These are phyloP conservation scores for Melastoma candidum DNA, from an alignment of 441 rosid genomes.

Conservation along the genomic window DNA sequence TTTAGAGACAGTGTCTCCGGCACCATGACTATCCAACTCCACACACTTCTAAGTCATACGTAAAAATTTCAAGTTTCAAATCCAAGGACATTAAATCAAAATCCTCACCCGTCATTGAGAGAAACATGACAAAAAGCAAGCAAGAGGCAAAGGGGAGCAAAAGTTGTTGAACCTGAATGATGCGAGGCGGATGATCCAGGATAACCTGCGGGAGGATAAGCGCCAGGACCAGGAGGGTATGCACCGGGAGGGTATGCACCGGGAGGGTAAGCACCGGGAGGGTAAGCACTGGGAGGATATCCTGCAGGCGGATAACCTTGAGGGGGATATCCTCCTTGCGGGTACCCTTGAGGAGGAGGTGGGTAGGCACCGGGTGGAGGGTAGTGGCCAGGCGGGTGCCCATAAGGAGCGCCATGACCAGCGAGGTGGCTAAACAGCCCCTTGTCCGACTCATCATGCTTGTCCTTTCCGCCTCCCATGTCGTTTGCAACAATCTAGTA, in stretches of 20 bases:
- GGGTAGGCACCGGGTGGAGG: conserved; percentile 7
- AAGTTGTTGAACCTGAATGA: conserved; percentile 9
- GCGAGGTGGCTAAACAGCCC: conserved; percentile 9
- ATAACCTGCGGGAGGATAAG: conserved; percentile 8
- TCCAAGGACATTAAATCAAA: background rate
- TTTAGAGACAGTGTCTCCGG: too few species aligned
- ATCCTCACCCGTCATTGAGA: background rate
- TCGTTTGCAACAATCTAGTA: too few species aligned
- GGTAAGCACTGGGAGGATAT: conserved; percentile 9
- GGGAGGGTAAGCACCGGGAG: conserved; percentile 14
- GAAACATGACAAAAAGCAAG: background rate
- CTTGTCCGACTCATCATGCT: conserved; percentile 8
- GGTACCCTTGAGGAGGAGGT: conserved; percentile 11
- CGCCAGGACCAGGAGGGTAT: background rate
- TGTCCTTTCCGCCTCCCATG: conserved; percentile 18
- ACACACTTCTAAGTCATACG: too few species aligned
- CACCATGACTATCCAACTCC: too few species aligned
- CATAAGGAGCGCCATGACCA: conserved; percentile 10
- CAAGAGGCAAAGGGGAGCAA: background rate
- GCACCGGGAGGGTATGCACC: conserved; percentile 5
- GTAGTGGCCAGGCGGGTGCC: conserved; percentile 6
- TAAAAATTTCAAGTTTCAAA: background rate
- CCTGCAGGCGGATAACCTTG: conserved; percentile 3
- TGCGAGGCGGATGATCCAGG: conserved; percentile 15
- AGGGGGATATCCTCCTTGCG: conserved; percentile 12